These are phyloP conservation scores for Paramecium pentaurelia DNA, from an alignment of 73 alveolate species.

Conservation along the genomic window DNA sequence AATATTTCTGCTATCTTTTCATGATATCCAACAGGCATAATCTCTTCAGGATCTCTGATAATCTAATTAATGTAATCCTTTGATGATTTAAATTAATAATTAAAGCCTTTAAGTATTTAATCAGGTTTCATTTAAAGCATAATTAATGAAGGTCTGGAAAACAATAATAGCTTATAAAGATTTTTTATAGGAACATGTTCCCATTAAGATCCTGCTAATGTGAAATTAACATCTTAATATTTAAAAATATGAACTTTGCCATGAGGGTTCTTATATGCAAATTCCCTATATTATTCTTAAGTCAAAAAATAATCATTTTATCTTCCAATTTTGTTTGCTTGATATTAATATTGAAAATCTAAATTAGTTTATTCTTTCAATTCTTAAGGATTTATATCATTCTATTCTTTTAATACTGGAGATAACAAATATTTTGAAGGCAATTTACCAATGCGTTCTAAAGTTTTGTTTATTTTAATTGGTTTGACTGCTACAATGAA, in stretches of 20 bases:
- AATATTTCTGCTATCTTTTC: not conserved
- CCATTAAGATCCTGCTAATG: constrained; percentile 51
- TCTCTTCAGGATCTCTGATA: constrained; percentile 12
- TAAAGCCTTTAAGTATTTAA: constrained; percentile 24
- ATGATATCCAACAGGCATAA: constrained; percentile 49
- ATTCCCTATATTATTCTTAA: not conserved
- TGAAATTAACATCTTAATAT: constrained; percentile 33
- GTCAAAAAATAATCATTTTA: not conserved
- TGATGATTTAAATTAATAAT: not conserved
- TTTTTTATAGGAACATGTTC: constrained; percentile 49
- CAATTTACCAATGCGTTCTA: not conserved
- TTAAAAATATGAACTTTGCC: constrained; percentile 61
- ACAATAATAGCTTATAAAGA: constrained; percentile 33
- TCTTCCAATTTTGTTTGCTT: not conserved
- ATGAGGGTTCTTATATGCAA: not conserved
- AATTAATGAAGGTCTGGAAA: constrained; percentile 40
- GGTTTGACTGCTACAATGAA: not conserved
- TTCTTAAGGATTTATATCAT: not conserved
- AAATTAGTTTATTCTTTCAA: not conserved
- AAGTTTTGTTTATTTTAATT: not conserved
- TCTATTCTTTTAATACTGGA: not conserved
- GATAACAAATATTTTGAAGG: constrained; percentile 23
- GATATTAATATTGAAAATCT: not conserved
- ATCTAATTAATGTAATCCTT: not conserved
- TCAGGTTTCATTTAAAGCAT: constrained; percentile 58